Conservation (phyloP, 495 filamentous ascomycete genomes). For the Saxophila tyrrhenica region DNA sequence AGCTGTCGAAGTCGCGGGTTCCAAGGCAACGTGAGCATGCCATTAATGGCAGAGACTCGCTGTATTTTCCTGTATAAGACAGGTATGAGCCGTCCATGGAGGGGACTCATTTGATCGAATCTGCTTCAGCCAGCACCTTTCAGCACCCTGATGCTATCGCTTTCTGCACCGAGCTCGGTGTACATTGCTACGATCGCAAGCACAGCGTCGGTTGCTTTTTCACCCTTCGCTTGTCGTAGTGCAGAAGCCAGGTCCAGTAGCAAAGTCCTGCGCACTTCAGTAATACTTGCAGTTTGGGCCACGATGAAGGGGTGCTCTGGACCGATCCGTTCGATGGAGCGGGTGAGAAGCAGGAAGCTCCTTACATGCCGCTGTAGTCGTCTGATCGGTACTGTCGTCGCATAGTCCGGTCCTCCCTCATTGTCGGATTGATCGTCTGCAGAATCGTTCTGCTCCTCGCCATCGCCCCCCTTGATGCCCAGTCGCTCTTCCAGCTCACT, state of each 20-base stretch:
- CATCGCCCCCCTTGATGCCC: conserved; percentile 34
- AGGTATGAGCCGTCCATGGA: neutral
- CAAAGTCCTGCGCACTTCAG: conserved; percentile 60
- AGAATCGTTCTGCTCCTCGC: conserved; percentile 29
- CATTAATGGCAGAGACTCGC: too few species aligned
- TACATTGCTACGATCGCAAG: conserved; percentile 56
- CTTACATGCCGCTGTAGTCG: conserved; percentile 47
- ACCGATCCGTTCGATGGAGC: conserved; percentile 41
- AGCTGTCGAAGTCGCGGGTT: too few species aligned
- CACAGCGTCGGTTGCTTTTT: conserved; percentile 44
- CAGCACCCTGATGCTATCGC: conserved; percentile 51
- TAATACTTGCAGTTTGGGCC: conserved; percentile 44
- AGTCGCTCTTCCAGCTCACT: conserved; percentile 65
- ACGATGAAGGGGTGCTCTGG: conserved; percentile 54
- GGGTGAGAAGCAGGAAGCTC: conserved; percentile 45
- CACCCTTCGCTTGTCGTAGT: conserved; percentile 58
- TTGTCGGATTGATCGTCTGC: conserved; percentile 26
- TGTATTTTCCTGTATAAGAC: too few species aligned
- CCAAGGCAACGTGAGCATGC: too few species aligned
- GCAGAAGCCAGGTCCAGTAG: conserved; percentile 73
- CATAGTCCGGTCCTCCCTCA: conserved; percentile 18
- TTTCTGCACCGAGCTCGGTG: conserved; percentile 60
- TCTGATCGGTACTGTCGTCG: conserved; percentile 26
- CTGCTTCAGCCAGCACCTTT: conserved; percentile 31
- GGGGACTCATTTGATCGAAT: conserved; percentile 1